Conservation (phyloP, 2,329 filamentous ascomycete species). For the Endoconidiophora polonica region DNA sequence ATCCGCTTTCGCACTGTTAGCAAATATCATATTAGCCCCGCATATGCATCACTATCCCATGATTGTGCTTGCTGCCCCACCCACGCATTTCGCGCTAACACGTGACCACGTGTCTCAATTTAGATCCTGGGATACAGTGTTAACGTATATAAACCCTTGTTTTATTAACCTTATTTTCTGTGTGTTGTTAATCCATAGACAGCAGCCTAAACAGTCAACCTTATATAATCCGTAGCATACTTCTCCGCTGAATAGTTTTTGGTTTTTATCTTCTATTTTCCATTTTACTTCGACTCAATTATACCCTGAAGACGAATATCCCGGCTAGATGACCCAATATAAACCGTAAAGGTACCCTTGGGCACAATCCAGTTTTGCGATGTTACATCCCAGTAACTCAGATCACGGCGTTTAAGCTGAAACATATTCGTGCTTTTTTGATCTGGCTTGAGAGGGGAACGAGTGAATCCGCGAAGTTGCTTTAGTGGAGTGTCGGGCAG, state of each 20-base stretch:
- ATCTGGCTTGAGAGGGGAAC: constrained; percentile 44
- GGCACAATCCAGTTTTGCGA: constrained; percentile 43
- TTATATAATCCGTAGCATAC: too few relatives aligned
- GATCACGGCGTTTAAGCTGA: constrained; percentile 39
- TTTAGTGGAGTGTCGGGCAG: constrained; percentile 41
- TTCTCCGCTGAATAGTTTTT: too few relatives aligned
- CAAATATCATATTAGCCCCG: not conserved
- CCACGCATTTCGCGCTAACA: not conserved
- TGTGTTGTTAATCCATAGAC: not conserved
- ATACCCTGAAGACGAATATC: constrained; percentile 24
- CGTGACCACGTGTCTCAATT: constrained; percentile 7
- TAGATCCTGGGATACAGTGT: not conserved
- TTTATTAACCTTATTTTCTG: not conserved
- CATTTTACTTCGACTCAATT: not conserved
- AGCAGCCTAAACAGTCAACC: too few relatives aligned
- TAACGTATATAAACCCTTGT: constrained; percentile 2
- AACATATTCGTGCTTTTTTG: constrained; percentile 40
- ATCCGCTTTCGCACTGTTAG: too few relatives aligned
- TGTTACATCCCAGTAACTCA: constrained; percentile 57
- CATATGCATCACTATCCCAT: not conserved
- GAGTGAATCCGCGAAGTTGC: constrained; percentile 49
- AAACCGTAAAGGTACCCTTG: constrained; percentile 25
- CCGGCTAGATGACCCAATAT: constrained; percentile 29
- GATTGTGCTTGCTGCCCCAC: not conserved
- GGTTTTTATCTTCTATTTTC: too few relatives aligned